Percentiles rank a stretch among this genome's conserved stretches.
Conservation (phyloP, 192 early-diverging fungal genomes). For the Podila epicladia region DNA sequence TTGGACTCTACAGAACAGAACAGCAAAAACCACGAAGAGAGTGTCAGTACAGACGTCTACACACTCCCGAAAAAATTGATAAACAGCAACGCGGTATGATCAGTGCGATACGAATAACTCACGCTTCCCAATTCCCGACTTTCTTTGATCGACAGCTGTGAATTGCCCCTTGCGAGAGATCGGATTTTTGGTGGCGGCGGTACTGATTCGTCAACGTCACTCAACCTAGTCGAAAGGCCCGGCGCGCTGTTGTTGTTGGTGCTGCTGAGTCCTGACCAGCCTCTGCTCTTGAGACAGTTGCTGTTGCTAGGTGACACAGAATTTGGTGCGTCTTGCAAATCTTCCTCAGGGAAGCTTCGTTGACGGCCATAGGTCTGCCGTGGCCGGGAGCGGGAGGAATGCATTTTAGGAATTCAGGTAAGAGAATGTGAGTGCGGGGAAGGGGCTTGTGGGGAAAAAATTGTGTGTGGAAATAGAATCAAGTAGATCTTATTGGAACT, state of each 20-base stretch:
- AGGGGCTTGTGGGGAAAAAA: too few relatives aligned
- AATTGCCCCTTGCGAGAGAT: neutral
- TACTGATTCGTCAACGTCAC: neutral
- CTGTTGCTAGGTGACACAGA: neutral
- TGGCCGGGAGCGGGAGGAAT: neutral
- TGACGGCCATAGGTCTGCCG: slow-evolving; percentile 36
- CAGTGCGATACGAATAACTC: neutral
- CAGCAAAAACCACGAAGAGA: neutral
- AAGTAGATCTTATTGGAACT: too few relatives aligned
- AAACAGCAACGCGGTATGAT: neutral
- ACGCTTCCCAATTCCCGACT: neutral
- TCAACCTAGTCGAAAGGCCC: neutral
- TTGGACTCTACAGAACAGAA: slow-evolving; percentile 9
- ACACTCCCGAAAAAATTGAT: neutral
- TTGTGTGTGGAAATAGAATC: too few relatives aligned
- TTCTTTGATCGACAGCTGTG: neutral
- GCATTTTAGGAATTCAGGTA: neutral
- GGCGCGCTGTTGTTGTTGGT: neutral
- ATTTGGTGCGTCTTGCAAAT: neutral
- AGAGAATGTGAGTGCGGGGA: neutral
- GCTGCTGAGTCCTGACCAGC: too few relatives aligned
- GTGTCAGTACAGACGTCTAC: neutral
- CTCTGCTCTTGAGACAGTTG: neutral
- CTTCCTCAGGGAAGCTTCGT: slow-evolving; percentile 18
- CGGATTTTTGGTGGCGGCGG: neutral